Base-by-base conservation (phyloP, 1,284 basidiomycete species). In the Macrocystidia cucumis region DNA sequence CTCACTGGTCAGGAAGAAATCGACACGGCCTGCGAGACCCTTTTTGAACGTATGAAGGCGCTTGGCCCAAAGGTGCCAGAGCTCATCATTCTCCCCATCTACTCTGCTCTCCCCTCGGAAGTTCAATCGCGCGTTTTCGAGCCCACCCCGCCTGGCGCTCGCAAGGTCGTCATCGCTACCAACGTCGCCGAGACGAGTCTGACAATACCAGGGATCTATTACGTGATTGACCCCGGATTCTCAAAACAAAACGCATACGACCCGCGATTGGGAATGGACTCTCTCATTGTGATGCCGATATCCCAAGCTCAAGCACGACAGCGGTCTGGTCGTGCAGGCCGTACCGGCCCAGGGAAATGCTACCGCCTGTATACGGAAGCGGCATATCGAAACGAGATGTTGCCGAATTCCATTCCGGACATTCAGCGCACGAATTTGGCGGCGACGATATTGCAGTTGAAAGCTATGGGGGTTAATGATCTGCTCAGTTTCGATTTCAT, bases 231-330 rank as follows among this genome's bases (percentile, higher is more conserved):
- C 56, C 95, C 96, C 2, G 96, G 96, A 6, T 98, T 98, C 62
- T 88, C 92, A 22, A 99, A 99, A 62, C 96, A 98, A 59, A 98
- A 98, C 54, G 95, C 92, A 1, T 98, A 97, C 59, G 95, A 99
- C 57, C 92, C 96, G 13, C 75, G 90, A 34, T 65, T 98, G 42
- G 96, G 95, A 47, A 98, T 98, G 95, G 96, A 98, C 63, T 96
- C 91, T 12, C 74, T 99, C 39, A 88, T 98, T 29, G 96, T 98
- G 27, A 98, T 95, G 86, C 96, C 96, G 28, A 98, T 98, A 50
- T 98, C 95, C 9, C 95, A 98, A 65, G 93, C 96, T 3, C 93
- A 98, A 58, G 95, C 96, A 1, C 78, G 91, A 26, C 96, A 99
- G 55, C 79, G 96, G 26, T 72, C 92, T 0, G 96, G 96, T 14